phyloP scores from a whole-genome alignment of 2,329 filamentous ascomycete genomes.

The Alternaria triticimaculans region DNA sequence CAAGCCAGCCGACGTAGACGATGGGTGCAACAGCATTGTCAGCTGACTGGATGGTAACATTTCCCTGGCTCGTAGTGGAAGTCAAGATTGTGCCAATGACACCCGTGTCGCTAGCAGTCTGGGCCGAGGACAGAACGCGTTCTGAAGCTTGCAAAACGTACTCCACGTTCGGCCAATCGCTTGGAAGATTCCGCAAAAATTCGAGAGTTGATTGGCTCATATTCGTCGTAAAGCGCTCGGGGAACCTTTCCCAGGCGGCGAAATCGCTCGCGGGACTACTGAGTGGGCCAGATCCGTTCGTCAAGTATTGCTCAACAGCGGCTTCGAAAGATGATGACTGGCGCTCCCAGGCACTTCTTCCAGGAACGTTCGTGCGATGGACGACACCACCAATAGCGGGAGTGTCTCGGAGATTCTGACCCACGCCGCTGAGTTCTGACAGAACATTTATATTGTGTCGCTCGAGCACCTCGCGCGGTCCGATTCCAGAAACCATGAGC shows the following conservation, averaged over 20 bases:
- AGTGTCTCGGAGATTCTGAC: conserved; percentile 8
- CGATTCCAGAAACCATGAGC: conserved; percentile 12
- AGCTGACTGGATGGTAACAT: conserved; percentile 8
- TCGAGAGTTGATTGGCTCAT: conserved; percentile 11
- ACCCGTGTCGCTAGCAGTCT: conserved; percentile 4
- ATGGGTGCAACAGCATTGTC: conserved; percentile 3
- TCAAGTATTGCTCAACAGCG: conserved; percentile 2
- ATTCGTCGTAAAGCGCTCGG: not conserved
- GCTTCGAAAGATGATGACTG: conserved; percentile 2
- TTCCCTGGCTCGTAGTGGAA: conserved; percentile 8
- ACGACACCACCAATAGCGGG: conserved; percentile 4
- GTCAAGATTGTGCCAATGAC: conserved; percentile 7
- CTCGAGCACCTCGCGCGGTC: conserved; percentile 6
- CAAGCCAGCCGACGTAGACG: conserved; percentile 6
- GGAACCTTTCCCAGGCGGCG: conserved; percentile 6
- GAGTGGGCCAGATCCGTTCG: conserved; percentile 9
- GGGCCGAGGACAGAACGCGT: not conserved
- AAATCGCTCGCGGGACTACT: conserved; percentile 13
- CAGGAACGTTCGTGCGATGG: conserved; percentile 5
- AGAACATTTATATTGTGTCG: conserved; percentile 4
- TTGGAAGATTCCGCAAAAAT: not conserved
- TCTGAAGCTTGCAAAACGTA: conserved; percentile 4
- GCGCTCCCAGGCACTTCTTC: conserved; percentile 8
- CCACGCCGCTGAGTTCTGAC: conserved; percentile 7
- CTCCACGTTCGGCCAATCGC: conserved; percentile 11